These are phyloP conservation scores for Pythium guiyangense DNA, from an alignment of 352 stramenopile genomes.

Conservation along the genomic window DNA sequence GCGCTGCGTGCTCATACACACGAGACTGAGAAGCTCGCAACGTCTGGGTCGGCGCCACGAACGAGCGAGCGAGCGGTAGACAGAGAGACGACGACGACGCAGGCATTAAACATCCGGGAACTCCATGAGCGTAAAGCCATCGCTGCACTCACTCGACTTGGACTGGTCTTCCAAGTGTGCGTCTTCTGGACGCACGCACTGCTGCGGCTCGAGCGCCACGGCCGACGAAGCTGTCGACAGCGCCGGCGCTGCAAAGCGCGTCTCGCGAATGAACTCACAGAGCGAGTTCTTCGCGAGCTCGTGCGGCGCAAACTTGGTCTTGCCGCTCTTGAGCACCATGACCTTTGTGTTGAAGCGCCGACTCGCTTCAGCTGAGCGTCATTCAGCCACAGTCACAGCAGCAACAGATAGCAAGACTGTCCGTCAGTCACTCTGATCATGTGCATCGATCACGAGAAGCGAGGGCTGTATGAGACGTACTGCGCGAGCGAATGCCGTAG, in stretches of 20 bases:
- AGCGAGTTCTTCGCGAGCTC: constrained; percentile 58
- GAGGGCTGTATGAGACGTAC: constrained; percentile 27
- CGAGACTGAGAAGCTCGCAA: not conserved
- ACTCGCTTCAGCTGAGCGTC: constrained; percentile 53
- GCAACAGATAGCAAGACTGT: too few relatives aligned
- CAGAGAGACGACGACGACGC: constrained; percentile 12
- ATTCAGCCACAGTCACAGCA: not conserved
- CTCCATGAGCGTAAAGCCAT: constrained; percentile 73
- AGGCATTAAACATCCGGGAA: constrained; percentile 51
- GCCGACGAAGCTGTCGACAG: constrained; percentile 7
- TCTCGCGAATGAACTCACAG: constrained; percentile 76
- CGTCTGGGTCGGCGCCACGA: not conserved
- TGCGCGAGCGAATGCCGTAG: constrained; percentile 78
- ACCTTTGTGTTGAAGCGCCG: constrained; percentile 73
- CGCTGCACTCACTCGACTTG: constrained; percentile 80
- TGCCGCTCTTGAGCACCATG: constrained; percentile 70
- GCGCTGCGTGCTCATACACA: too few relatives aligned
- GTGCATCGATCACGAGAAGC: not conserved
- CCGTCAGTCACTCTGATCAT: not conserved
- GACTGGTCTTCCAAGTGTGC: constrained; percentile 52
- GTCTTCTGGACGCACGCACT: constrained; percentile 14
- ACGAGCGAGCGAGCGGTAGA: not conserved
- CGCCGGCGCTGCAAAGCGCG: constrained; percentile 24
- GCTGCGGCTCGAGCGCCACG: constrained; percentile 8
- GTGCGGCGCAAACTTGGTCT: constrained; percentile 39